These are phyloP conservation scores for Scheffersomyces segobiensis DNA, from an alignment of 1,139 yeast genomes.

Conservation along the genomic window DNA sequence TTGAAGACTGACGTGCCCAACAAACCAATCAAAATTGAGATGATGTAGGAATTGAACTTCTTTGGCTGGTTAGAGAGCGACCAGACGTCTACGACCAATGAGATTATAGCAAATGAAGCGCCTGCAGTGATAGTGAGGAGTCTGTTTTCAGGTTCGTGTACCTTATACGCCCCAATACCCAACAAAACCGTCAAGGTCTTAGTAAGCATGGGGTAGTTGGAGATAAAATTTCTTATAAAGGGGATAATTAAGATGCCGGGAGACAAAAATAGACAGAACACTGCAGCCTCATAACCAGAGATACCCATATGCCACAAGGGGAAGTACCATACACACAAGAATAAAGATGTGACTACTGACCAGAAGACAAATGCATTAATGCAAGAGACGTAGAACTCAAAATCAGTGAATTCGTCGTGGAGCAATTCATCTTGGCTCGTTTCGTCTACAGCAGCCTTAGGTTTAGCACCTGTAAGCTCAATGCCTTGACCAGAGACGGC, in stretches of 20 bases:
- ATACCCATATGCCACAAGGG: slow-evolving; percentile 98
- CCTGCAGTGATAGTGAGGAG: slow-evolving; percentile 69
- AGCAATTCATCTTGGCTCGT: slow-evolving; percentile 1
- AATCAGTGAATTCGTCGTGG: slow-evolving; percentile 30
- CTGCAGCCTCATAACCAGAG: slow-evolving; percentile 84
- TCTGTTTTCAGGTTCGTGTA: slow-evolving; percentile 67
- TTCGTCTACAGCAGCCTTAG: neutral
- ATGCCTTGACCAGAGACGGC: slow-evolving; percentile 25
- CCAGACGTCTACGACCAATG: slow-evolving; percentile 62
- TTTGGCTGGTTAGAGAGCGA: slow-evolving; percentile 42
- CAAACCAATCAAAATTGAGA: slow-evolving; percentile 72
- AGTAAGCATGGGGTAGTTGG: slow-evolving; percentile 44
- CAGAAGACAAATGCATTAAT: slow-evolving; percentile 74
- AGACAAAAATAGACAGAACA: slow-evolving; percentile 53
- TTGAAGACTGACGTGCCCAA: slow-evolving; percentile 73
- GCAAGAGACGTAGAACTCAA: slow-evolving; percentile 47
- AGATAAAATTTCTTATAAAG: slow-evolving; percentile 43
- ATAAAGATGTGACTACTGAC: slow-evolving; percentile 78
- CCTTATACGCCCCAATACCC: slow-evolving; percentile 76
- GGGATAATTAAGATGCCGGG: slow-evolving; percentile 61
- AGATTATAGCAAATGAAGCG: slow-evolving; percentile 58
- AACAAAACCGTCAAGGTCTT: slow-evolving; percentile 59
- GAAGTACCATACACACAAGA: slow-evolving; percentile 91
- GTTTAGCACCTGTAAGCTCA: slow-evolving; percentile 3
- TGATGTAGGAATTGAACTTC: slow-evolving; percentile 51